These are phyloP conservation scores for Fusarium metavorans DNA, from an alignment of 2,329 filamentous ascomycete species.

Conservation along the genomic window DNA sequence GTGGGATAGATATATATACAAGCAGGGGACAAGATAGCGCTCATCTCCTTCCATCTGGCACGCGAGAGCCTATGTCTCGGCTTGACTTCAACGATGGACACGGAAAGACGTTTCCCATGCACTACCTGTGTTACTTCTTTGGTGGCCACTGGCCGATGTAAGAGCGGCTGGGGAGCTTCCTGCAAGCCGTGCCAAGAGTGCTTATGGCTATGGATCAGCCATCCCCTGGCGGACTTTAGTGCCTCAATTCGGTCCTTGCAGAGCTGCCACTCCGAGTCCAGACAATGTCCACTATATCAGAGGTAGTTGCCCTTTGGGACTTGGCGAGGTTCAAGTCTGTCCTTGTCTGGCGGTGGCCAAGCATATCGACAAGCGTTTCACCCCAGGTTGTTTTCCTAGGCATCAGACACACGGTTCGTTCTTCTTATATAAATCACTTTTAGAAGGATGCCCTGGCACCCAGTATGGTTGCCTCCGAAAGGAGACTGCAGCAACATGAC, in stretches of 20 bases:
- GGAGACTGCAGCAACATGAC: neutral
- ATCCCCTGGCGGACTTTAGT: neutral
- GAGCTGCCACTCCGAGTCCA: no score
- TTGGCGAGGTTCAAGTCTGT: neutral
- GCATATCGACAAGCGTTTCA: neutral
- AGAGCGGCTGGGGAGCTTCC: neutral
- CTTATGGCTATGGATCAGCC: neutral
- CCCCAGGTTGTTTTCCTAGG: neutral
- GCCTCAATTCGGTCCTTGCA: neutral
- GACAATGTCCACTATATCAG: fast-evolving
- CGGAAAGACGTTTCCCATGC: no score
- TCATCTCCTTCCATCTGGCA: neutral
- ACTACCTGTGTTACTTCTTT: no score
- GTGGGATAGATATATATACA: neutral
- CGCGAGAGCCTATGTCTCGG: neutral
- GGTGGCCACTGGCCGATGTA: fast-evolving
- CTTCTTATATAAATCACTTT: neutral
- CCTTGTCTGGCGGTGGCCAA: neutral
- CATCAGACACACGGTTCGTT: neutral
- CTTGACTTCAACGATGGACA: neutral
- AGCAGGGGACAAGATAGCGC: neutral
- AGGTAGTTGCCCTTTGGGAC: neutral
- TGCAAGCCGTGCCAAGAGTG: neutral
- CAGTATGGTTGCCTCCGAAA: neutral
- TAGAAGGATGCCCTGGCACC: neutral